phyloP scores from a whole-genome alignment of 208 protist species.

The Acanthamoeba triangularis region DNA sequence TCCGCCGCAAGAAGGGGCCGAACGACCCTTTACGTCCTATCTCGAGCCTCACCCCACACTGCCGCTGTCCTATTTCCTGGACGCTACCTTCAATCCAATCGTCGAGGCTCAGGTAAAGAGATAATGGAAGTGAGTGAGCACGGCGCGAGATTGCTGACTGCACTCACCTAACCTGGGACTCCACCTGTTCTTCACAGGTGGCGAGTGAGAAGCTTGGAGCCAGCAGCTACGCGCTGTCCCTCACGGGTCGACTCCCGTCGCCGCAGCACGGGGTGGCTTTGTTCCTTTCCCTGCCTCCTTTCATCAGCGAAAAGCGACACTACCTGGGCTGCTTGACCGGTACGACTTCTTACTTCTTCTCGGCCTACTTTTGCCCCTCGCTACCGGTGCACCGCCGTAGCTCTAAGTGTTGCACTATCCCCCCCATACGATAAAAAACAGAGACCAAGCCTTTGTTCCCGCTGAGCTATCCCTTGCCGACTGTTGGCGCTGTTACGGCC shows the following conservation, averaged over 20 bases:
- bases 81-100: slow-evolving; percentile 42
- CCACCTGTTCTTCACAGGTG: not conserved
- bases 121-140: no score
- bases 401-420: not conserved
- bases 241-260: not conserved
- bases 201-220: not conserved
- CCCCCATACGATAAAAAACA: not conserved
- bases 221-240: not conserved
- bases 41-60: slow-evolving; percentile 18
- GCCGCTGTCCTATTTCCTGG: not conserved
- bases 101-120: not conserved
- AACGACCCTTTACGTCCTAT: not conserved
- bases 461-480: slow-evolving; percentile 27
- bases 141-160: not conserved
- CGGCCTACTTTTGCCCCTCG: no score
- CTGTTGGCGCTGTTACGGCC: slow-evolving; percentile 19
- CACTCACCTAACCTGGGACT: not conserved
- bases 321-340: slow-evolving; percentile 38
- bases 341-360: not conserved
- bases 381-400: no score
- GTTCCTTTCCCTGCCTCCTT: slow-evolving; percentile 2
- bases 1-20: not conserved
- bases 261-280: not conserved
- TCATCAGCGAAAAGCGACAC: not conserved
- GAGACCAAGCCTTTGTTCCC: slow-evolving; percentile 7